Conservation (phyloP, 768 basidiomycete genomes). For the Trametes villosa region DNA sequence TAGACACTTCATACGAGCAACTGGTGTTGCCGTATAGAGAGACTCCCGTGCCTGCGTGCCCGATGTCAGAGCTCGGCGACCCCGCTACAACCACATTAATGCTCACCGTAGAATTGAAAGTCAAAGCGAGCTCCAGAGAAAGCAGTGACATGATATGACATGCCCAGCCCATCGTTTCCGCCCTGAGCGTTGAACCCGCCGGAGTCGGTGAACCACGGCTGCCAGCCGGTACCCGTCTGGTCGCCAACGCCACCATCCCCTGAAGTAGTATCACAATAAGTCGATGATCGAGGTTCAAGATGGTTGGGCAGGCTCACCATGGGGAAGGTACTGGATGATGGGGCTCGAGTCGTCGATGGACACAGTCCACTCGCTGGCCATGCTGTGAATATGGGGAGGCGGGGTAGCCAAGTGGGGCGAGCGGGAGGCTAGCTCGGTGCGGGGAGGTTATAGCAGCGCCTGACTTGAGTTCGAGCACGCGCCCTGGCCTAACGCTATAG, state of each 20-base stretch:
- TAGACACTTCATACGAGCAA: constrained; percentile 46
- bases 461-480: neutral
- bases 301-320: constrained; percentile 22
- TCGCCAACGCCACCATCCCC: constrained; percentile 24
- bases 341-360: constrained; percentile 31
- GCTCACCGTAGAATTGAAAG: constrained; percentile 34
- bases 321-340: constrained; percentile 24
- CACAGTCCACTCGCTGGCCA: constrained; percentile 23
- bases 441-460: neutral
- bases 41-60: constrained; percentile 61
- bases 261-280: neutral
- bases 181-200: constrained; percentile 15
- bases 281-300: neutral
- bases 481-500: neutral
- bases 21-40: constrained; percentile 55
- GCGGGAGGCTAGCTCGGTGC: neutral
- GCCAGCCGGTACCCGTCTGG: constrained; percentile 25
- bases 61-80: neutral
- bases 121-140: constrained; percentile 31
- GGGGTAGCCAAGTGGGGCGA: neutral
- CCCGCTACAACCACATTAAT: too few species aligned
- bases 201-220: constrained; percentile 21
- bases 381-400: neutral
- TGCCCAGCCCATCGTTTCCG: constrained; percentile 16
- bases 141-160: constrained; percentile 26